Percentiles rank a stretch among this genome's conserved stretches.
Conservation (phyloP, 345 rosid genomes). For the Toxicodendron radicans region DNA sequence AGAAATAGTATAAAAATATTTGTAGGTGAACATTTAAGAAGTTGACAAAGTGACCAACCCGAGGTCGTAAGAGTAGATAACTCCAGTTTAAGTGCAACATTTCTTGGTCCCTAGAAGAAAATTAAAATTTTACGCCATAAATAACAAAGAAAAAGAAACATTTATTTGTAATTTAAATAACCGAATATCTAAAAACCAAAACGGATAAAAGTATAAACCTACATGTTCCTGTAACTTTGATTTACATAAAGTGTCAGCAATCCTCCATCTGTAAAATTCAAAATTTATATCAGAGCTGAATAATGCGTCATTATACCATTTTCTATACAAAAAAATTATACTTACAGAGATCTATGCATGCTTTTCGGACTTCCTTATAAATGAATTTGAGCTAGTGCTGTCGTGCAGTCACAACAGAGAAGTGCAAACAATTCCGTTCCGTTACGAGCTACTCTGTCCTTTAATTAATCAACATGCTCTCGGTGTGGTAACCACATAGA, state of each 20-base stretch:
- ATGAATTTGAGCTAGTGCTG: not conserved
- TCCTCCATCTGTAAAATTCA: slow-evolving; percentile 16
- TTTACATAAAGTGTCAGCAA: slow-evolving; percentile 18
- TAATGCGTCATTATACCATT: no score
- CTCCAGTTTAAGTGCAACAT: slow-evolving; percentile 22
- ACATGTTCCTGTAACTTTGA: slow-evolving; percentile 20
- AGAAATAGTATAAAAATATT: not conserved
- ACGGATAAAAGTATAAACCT: not conserved
- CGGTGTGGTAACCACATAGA: no score
- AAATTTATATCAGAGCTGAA: not conserved
- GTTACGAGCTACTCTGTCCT: no score
- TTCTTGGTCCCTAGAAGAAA: slow-evolving; percentile 40
- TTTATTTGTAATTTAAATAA: not conserved
- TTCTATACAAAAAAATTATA: not conserved
- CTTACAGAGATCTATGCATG: slow-evolving; percentile 23
- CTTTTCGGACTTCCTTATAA: not conserved
- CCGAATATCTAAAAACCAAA: no score
- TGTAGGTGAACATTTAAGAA: not conserved
- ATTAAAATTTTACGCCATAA: not conserved
- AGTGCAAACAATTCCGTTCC: no score
- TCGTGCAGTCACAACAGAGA: not conserved
- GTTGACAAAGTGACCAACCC: slow-evolving; percentile 28
- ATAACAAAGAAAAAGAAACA: not conserved
- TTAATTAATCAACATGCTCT: no score
- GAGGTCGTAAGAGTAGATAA: slow-evolving; percentile 38